These are phyloP conservation scores for Acanthamoeba royreba DNA, from an alignment of 208 protist genomes.

Conservation along the genomic window DNA sequence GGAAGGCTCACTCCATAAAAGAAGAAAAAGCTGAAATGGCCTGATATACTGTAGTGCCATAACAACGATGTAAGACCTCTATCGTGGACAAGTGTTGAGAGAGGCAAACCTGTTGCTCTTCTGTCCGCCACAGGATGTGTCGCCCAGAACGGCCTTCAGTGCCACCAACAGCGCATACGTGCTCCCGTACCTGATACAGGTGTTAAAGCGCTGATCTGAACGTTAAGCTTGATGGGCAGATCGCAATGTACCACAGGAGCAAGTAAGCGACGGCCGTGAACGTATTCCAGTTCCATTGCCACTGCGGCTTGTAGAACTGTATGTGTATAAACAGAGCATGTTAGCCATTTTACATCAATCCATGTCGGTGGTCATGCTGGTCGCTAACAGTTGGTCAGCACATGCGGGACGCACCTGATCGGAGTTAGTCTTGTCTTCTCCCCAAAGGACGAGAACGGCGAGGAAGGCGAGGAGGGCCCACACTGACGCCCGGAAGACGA, in stretches of 20 bases:
- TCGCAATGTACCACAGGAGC: neutral
- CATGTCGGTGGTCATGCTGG: too few species aligned
- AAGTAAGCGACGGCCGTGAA: neutral
- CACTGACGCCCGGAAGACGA: neutral
- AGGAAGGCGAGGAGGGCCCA: neutral
- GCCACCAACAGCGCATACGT: neutral
- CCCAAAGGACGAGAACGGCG: neutral
- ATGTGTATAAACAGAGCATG: neutral
- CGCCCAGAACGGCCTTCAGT: neutral
- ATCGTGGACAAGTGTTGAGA: neutral
- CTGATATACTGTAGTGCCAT: neutral
- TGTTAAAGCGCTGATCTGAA: neutral
- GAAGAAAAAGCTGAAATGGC: slow-evolving; percentile 26
- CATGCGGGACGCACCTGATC: neutral
- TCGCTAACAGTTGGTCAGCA: neutral
- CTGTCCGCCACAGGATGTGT: neutral
- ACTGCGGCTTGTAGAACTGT: neutral
- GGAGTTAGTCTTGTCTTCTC: neutral
- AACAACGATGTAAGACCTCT: neutral
- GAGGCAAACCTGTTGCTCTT: neutral
- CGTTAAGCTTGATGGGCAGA: neutral
- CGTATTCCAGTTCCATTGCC: slow-evolving; percentile 15
- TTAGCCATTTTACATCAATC: too few species aligned
- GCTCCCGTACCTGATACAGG: neutral
- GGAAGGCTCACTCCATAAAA: neutral